Conservation (phyloP, 2,329 filamentous ascomycete species). For the Seiridium unicorne region DNA sequence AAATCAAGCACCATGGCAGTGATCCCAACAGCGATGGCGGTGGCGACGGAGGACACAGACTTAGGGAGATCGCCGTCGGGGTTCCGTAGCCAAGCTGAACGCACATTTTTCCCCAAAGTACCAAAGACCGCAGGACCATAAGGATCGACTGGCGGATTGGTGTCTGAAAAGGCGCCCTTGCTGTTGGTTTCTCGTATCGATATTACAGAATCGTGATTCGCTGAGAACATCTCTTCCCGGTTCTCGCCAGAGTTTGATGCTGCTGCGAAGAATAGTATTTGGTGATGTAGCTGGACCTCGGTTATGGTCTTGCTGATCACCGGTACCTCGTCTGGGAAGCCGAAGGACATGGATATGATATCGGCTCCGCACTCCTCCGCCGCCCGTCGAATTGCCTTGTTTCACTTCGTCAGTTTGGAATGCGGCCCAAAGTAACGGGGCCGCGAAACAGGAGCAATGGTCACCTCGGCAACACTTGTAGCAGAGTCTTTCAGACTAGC, state of each 20-base stretch:
- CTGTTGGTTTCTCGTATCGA: background rate
- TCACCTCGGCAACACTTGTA: background rate
- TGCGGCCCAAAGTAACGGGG: background rate
- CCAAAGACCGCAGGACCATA: background rate
- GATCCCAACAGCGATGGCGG: background rate
- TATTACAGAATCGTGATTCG: background rate
- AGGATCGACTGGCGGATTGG: background rate
- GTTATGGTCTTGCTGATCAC: background rate
- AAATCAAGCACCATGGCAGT: background rate
- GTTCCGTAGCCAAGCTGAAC: background rate
- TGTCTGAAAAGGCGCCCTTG: background rate
- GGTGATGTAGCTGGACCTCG: background rate
- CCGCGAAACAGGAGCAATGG: background rate
- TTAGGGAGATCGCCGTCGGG: background rate
- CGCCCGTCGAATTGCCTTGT: background rate
- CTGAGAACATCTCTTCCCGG: background rate
- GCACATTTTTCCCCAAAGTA: background rate
- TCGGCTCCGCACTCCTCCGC: background rate
- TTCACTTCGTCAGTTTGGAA: background rate
- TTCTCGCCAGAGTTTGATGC: background rate
- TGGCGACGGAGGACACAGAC: background rate
- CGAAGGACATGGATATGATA: background rate
- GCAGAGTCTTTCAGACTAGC: background rate
- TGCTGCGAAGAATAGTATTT: background rate
- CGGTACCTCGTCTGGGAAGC: background rate